A percentile compares a stretch with the other conserved stretches of the same genome.
Evolutionary conservation across 495 filamentous ascomycete species (phyloP).

Genomic region (Haplographium delicatum): DNA sequence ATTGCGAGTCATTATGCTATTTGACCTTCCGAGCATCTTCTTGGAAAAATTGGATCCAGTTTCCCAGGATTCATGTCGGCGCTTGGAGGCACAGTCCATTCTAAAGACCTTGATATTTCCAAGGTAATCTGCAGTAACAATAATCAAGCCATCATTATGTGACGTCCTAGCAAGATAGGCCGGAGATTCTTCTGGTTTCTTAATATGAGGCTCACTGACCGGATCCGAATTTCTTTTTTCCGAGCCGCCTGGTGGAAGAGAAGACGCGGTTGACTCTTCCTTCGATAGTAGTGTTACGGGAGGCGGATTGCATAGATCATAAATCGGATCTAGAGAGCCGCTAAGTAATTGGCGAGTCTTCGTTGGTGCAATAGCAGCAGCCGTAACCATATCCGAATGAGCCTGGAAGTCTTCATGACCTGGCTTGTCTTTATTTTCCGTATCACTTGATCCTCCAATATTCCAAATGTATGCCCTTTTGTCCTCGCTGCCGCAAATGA

Average conservation of each 20-base stretch:
- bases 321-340: conserved; percentile 83
- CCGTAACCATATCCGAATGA: conserved; percentile 82
- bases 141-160: conserved; percentile 84
- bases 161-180: conserved; percentile 67
- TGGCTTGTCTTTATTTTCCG: conserved; percentile 68
- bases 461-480: conserved; percentile 87
- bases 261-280: conserved; percentile 47
- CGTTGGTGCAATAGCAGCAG: conserved; percentile 76
- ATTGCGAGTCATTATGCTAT: conserved; percentile 49
- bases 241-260: conserved; percentile 12
- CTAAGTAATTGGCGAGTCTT: conserved; percentile 72
- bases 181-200: conserved; percentile 51
- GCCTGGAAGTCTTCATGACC: conserved; percentile 86
- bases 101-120: conserved; percentile 91
- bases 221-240: conserved; percentile 27
- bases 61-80: conserved; percentile 58
- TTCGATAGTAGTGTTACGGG: conserved; percentile 77
- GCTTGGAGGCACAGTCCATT: conserved; percentile 62
- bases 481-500: conserved; percentile 94
- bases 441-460: conserved; percentile 42
- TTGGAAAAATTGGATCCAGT: conserved; percentile 73
- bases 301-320: conserved; percentile 93
- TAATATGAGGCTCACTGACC: conserved; percentile 39
- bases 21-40: conserved; percentile 60
- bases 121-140: conserved; percentile 83